Evolutionary conservation across 2,329 filamentous ascomycete species (phyloP).

Genomic region (Aspergillus sp.): DNA sequence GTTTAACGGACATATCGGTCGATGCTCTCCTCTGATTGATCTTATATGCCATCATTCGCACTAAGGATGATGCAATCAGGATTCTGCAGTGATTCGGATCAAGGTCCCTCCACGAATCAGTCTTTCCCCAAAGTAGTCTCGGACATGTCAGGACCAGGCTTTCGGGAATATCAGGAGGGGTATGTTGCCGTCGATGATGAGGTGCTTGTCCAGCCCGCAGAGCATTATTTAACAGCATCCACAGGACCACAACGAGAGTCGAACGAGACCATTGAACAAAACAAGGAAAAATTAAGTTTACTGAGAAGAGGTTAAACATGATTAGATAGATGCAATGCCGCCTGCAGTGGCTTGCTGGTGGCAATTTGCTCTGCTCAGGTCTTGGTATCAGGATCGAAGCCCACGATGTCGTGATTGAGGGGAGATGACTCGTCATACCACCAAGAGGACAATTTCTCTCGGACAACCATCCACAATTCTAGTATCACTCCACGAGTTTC

Average conservation of each 20-base stretch:
- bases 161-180: neutral
- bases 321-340: too few species aligned
- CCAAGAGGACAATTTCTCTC: neutral
- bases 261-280: too few species aligned
- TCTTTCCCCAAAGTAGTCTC: conserved; percentile 1
- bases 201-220: neutral
- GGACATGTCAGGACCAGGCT: neutral
- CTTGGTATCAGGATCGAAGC: neutral
- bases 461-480: too few species aligned
- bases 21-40: neutral
- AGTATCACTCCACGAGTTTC: too few species aligned
- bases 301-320: too few species aligned
- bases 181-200: neutral
- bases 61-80: conserved; percentile 4
- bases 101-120: neutral
- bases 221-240: too few species aligned
- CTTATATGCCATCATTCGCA: neutral
- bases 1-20: too few species aligned
- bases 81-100: neutral
- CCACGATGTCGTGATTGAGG: neutral
- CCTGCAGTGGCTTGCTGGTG: too few species aligned
- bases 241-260: too few species aligned
- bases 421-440: neutral
- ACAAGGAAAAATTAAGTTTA: too few species aligned
- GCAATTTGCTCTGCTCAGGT: too few species aligned